Base-by-base conservation (phyloP, 805 yeast species). In the Pichia cephalocereana region DNA sequence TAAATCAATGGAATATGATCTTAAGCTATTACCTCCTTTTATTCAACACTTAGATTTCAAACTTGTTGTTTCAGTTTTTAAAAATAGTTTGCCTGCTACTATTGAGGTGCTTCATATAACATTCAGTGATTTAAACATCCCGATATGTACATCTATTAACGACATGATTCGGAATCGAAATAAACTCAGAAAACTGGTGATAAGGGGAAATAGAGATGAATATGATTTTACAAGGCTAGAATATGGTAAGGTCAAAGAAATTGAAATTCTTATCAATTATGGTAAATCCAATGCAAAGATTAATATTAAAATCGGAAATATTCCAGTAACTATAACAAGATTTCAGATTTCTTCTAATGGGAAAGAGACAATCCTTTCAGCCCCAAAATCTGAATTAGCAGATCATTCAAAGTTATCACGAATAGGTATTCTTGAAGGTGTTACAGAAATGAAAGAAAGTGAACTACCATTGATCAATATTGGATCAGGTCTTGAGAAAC, bases 311-410 rank as follows among this genome's bases (percentile, higher is more conserved):
- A 43, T 47, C 10, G 50, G 50, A 1, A 44, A 30, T 36, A 23
- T 47, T 14, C 44, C 45, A 6, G 7, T 8, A 3, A 17, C 41
- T 12, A 18, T 44, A 10, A 32, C 36, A 6, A 32, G 37, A 12
- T 47, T 47, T 40, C 44, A 44, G 19, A 47, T 47, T 12, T 18
- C 14, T 15, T 47, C 50, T 8, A 34, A 44, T 9, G 23, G 41
- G 36, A 36, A 30, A 19, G 45, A 47, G 12, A 47, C 47, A 8
- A 7, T 44, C 8, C 28, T 47, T 15, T 12, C 34, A 11, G 40
- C 40, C 0, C 49, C 49, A 7, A 42, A 19, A 19, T 19, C 30
- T 12, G 40, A 30, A 15, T 17, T 43, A 31, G 32, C 38, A 18
- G 5, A 36, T 6, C 44, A 38, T 27, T 1, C 17, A n/a, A 37